Evolutionary conservation across 139 green algal species (phyloP).

Genomic region (Chlamydomonas sphaeroides): DNA sequence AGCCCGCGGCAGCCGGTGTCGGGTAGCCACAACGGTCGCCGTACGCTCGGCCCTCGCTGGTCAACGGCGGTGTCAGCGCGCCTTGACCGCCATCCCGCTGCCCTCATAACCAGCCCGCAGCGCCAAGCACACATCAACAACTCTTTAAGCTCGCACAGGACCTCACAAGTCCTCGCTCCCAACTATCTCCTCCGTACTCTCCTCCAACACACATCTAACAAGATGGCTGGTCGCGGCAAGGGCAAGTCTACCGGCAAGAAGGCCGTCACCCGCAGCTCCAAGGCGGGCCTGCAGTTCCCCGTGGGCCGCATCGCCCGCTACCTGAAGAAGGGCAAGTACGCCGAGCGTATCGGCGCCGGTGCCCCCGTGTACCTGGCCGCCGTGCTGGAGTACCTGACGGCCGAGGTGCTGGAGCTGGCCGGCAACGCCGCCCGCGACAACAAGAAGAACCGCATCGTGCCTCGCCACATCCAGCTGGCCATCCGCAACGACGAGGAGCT

Average conservation of each 20-base stretch:
- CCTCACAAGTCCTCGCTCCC: no score
- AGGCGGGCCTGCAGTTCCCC: slow-evolving; percentile 93
- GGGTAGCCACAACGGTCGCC: no score
- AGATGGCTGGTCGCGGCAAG: slow-evolving; percentile 29
- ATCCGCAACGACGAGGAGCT: slow-evolving; percentile 1
- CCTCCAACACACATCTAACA: no score
- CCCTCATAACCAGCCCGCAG: no score
- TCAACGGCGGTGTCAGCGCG: no score
- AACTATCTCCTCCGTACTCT: no score
- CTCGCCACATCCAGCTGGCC: neutral
- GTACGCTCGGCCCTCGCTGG: no score
- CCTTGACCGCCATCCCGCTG: no score
- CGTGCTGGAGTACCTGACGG: slow-evolving; percentile 68
- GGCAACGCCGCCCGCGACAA: slow-evolving; percentile 93
- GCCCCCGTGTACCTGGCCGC: slow-evolving; percentile 70
- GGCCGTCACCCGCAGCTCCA: slow-evolving; percentile 79
- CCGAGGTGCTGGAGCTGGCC: slow-evolving; percentile 86
- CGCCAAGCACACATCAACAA: no score
- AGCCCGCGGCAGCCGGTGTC: no score
- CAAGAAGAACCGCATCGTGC: slow-evolving; percentile 91
- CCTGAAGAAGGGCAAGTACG: slow-evolving; percentile 81
- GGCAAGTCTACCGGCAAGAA: slow-evolving; percentile 34
- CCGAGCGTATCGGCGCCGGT: slow-evolving; percentile 65
- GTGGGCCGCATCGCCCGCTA: slow-evolving; percentile 86
- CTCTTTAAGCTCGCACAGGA: no score